These are phyloP conservation scores for Pseudofabraea citricarpa DNA, from an alignment of 2,329 filamentous ascomycete species.

Conservation along the genomic window DNA sequence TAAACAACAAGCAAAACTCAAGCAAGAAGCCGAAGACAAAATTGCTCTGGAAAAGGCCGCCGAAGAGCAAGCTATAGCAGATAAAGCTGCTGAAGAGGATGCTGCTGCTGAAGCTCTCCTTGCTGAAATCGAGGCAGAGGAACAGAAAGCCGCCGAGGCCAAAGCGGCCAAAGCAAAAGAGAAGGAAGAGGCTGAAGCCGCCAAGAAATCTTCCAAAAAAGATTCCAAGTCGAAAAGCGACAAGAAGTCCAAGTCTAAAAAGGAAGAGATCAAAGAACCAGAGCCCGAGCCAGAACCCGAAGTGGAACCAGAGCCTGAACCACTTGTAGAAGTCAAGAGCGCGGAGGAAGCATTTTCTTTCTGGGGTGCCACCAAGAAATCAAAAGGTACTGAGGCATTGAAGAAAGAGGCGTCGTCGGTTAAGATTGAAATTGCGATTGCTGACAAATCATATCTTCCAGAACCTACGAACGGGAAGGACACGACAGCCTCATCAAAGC, in stretches of 20 bases:
- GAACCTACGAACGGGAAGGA: conserved; percentile 40
- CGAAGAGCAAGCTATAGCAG: conserved; percentile 34
- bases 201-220: conserved; percentile 35
- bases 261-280: conserved; percentile 18
- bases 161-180: conserved; percentile 28
- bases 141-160: conserved; percentile 34
- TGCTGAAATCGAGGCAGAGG: conserved; percentile 30
- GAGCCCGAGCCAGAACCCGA: conserved; percentile 19
- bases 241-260: conserved; percentile 23
- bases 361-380: conserved; percentile 49
- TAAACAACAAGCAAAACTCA: conserved; percentile 9
- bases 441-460: conserved; percentile 45
- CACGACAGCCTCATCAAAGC: conserved; percentile 34
- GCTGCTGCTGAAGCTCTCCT: conserved; percentile 30
- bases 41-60: conserved; percentile 25
- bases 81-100: conserved; percentile 25
- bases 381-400: conserved; percentile 27
- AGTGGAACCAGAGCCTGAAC: conserved; percentile 9
- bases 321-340: conserved; percentile 25
- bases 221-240: conserved; percentile 30
- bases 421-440: conserved; percentile 39
- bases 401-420: conserved; percentile 33
- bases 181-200: conserved; percentile 28
- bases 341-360: conserved; percentile 45
- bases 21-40: conserved; percentile 29